Evolutionary conservation across 2,329 filamentous ascomycete genomes (phyloP), one percentile per base, ranked within the genome.

Genomic region (Diaporthe nobilis): DNA sequence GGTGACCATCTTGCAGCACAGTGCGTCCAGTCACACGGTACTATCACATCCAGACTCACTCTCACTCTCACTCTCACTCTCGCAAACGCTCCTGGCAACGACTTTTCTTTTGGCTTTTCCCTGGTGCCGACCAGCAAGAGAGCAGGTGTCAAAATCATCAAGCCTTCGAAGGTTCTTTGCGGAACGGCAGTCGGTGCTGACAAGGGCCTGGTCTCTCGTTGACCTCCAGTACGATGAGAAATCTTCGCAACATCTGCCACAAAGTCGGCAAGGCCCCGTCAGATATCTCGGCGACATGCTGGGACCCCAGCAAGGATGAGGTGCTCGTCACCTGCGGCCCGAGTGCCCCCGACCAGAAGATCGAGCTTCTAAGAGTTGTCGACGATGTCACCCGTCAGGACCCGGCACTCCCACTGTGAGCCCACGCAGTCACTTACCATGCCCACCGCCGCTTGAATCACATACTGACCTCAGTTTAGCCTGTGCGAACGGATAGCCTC

Each of bases 291-390:
- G 93, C 95, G 42, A 91, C 93, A 74, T 94, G 95, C 81, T 98
- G 96, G 96, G 95, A 98, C 85, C 90, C 93, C 67, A 89, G 92
- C 77, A 92, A 90, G 78, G 94, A 97, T 84, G 91, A 94, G 77
- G 85, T 97, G 72, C 89, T 99, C 80, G 96, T 94, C 85, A 92
- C 95, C 72, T 93, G 96, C 87, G 96, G 97, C 10, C 97, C 96
- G 77, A 93, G 92, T 4, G 87, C 90, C 82, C 87, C 90, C 79
- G 92, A 91, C 82, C 88, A 93, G 74, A 87, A 92, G 71, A 94
- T 99, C 80, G 93, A 96, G 83, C 88, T 98, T 76, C 82, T 90
- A 63, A 88, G 90, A 77, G 81, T 92, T 63, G 83, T 84, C 58
- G 87, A 87, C 76, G 85, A 87, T 75, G 83, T 84, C 51, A 57